These are phyloP conservation scores for Myriosclerotinia scirpicola DNA, from an alignment of 2,329 filamentous ascomycete species.

Conservation along the genomic window DNA sequence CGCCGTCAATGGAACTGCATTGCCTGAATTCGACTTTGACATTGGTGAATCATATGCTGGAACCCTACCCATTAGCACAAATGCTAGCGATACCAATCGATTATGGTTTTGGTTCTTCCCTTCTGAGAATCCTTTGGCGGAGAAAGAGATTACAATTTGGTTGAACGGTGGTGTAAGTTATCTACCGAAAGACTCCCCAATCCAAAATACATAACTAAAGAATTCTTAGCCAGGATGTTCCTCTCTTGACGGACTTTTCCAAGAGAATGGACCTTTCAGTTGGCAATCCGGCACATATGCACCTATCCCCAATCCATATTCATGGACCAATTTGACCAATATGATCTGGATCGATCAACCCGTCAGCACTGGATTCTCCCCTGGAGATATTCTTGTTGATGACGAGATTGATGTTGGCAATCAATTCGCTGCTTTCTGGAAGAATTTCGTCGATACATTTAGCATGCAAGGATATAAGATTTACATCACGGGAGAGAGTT, in stretches of 20 bases:
- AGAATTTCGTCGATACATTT: conserved; percentile 62
- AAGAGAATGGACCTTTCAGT: conserved; percentile 37
- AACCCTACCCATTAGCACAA: conserved; percentile 53
- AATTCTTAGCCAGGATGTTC: conserved; percentile 69
- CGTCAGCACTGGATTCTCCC: conserved; percentile 51
- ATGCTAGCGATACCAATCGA: conserved; percentile 46
- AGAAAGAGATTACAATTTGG: conserved; percentile 64
- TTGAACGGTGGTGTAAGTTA: conserved; percentile 74
- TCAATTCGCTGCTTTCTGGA: conserved; percentile 61
- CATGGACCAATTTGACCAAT: conserved; percentile 38
- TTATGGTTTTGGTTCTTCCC: conserved; percentile 59
- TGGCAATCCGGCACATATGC: conserved; percentile 37
- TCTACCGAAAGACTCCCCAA: not conserved
- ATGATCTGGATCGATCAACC: conserved; percentile 39
- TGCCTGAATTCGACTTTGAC: conserved; percentile 38
- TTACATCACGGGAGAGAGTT: conserved; percentile 65
- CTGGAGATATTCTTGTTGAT: conserved; percentile 52
- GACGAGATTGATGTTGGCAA: conserved; percentile 53
- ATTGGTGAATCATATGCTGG: conserved; percentile 40
- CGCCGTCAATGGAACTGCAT: conserved; percentile 35
- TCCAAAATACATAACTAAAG: not conserved
- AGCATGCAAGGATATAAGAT: conserved; percentile 55
- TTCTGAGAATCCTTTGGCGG: conserved; percentile 48
- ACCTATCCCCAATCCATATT: conserved; percentile 36
- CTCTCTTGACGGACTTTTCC: conserved; percentile 90